These are phyloP conservation scores for Dunaliella salina DNA, from an alignment of 163 green algal species.

Conservation along the genomic window DNA sequence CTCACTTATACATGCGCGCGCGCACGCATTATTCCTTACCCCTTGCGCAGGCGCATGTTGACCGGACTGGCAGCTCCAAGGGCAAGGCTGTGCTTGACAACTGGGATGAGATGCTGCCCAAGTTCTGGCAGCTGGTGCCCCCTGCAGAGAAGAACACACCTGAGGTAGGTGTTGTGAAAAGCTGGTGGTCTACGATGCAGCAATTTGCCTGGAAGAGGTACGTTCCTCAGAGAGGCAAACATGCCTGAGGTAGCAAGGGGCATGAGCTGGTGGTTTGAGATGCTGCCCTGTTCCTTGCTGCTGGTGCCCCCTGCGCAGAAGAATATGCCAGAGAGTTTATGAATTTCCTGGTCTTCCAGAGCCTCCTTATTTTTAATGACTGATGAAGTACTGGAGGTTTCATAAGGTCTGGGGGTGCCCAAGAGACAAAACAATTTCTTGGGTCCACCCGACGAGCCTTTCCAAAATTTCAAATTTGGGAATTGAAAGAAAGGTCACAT, in stretches of 20 bases:
- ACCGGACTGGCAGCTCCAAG: slow-evolving; percentile 72
- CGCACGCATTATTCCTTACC: not conserved
- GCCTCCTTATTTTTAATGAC: no score
- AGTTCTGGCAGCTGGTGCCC: slow-evolving; percentile 98
- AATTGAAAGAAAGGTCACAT: no score
- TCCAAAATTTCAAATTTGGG: no score
- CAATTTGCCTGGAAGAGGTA: not conserved
- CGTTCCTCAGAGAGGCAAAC: slow-evolving; percentile 67
- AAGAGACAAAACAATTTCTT: no score
- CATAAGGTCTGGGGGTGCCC: no score
- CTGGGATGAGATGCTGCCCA: slow-evolving; percentile 67
- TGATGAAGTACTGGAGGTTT: no score
- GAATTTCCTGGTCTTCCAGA: no score
- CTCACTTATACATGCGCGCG: not conserved
- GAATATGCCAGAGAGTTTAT: slow-evolving; percentile 73
- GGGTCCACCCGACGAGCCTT: no score
- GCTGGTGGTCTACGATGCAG: not conserved
- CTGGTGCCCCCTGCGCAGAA: slow-evolving; percentile 92
- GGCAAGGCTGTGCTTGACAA: slow-evolving; percentile 75
- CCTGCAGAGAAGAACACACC: slow-evolving; percentile 88
- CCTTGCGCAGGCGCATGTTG: slow-evolving; percentile 60
- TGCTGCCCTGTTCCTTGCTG: slow-evolving; percentile 89
- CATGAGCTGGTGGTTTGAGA: slow-evolving; percentile 42
- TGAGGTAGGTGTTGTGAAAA: slow-evolving; percentile 47
- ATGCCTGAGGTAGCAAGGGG: slow-evolving; percentile 82